Percentiles rank a stretch among this genome's conserved stretches.
Evolutionary conservation across 2,329 filamentous ascomycete genomes (phyloP).

Genomic region (Fusarium sp.): DNA sequence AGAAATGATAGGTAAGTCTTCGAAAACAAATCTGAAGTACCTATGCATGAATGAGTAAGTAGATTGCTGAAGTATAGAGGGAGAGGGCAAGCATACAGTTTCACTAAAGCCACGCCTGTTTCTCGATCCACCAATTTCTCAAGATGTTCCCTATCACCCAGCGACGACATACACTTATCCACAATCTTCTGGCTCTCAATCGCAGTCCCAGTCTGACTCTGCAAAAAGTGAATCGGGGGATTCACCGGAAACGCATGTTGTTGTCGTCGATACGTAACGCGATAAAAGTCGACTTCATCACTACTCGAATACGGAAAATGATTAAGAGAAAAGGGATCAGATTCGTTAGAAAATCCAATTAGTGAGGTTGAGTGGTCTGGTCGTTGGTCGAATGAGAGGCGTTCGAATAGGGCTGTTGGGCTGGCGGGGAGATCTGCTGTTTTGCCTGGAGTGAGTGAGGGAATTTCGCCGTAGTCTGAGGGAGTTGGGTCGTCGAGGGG

Average conservation of each 20-base stretch:
- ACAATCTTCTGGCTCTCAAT: neutral
- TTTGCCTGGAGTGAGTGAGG: neutral
- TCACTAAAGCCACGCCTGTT: neutral
- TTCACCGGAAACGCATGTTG: neutral
- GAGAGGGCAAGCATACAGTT: neutral
- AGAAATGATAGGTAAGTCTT: neutral
- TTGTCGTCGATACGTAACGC: neutral
- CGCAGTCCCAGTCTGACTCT: neutral
- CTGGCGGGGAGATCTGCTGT: neutral
- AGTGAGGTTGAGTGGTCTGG: neutral
- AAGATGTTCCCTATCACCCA: neutral
- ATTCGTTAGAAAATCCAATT: neutral
- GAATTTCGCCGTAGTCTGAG: neutral
- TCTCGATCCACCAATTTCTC: neutral
- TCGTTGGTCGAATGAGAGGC: neutral
- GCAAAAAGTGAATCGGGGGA: neutral
- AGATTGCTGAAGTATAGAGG: accelerated
- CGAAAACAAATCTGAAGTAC: neutral
- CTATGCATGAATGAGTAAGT: neutral
- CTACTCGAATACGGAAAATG: neutral
- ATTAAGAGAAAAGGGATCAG: neutral
- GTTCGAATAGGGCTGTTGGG: neutral
- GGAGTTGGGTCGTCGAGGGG: neutral
- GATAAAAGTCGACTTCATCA: conserved; percentile 4
- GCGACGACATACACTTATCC: neutral